Percentiles rank a stretch among this genome's conserved stretches.
Evolutionary conservation across 129 eudicot genomes (phyloP).

Genomic region (Helichrysum umbraculigerum): DNA sequence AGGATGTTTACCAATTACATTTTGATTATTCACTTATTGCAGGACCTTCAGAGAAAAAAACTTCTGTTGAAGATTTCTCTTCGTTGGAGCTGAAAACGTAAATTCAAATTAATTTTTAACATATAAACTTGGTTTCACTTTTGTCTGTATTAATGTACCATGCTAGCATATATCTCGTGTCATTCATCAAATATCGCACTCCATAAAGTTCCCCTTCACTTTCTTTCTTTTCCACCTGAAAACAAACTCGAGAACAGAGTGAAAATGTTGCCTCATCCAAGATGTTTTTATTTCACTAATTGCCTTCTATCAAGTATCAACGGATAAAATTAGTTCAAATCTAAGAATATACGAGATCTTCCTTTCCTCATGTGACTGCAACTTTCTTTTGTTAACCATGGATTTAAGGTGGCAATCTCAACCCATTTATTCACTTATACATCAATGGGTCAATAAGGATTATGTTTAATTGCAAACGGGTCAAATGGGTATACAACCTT

Average conservation of each 20-base stretch:
- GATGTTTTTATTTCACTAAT: neutral
- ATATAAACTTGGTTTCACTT: neutral
- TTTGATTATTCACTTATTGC: slow-evolving; percentile 31
- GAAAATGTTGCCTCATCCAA: neutral
- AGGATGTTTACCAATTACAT: neutral
- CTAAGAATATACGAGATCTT: neutral
- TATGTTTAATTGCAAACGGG: neutral
- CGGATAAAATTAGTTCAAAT: neutral
- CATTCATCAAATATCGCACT: neutral
- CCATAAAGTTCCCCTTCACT: no score
- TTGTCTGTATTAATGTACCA: neutral
- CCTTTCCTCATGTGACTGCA: neutral
- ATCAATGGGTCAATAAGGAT: neutral
- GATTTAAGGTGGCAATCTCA: neutral
- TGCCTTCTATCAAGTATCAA: neutral
- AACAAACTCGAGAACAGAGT: no score
- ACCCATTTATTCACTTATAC: neutral
- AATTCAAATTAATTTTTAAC: slow-evolving; percentile 31
- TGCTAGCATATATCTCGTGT: slow-evolving; percentile 12
- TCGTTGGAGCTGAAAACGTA: slow-evolving; percentile 86
- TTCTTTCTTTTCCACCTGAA: no score
- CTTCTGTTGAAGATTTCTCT: slow-evolving; percentile 62
- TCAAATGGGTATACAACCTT: neutral
- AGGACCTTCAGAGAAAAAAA: slow-evolving; percentile 72
- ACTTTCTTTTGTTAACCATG: neutral